These are phyloP conservation scores for Penicillium daleae DNA, from an alignment of 495 filamentous ascomycete genomes.

Conservation along the genomic window DNA sequence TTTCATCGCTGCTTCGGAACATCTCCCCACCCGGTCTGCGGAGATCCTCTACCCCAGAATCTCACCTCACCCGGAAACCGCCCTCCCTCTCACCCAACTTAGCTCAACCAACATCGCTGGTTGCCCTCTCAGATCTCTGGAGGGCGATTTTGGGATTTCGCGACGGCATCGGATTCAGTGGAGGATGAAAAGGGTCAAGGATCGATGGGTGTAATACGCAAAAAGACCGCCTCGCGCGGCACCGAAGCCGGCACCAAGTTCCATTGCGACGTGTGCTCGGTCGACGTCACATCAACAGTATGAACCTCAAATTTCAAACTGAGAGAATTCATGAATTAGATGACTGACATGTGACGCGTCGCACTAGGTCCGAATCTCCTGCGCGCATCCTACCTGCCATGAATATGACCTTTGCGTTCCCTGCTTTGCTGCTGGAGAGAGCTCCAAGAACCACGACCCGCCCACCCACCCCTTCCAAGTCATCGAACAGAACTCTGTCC, in stretches of 20 bases:
- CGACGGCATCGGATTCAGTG: slow-evolving; percentile 40
- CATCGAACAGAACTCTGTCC: slow-evolving; percentile 97
- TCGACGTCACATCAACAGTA: slow-evolving; percentile 95
- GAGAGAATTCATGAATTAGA: neutral
- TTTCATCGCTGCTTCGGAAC: slow-evolving; percentile 7
- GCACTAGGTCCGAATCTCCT: slow-evolving; percentile 86
- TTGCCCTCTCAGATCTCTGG: slow-evolving; percentile 40
- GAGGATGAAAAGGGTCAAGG: slow-evolving; percentile 48
- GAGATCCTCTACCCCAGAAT: slow-evolving; percentile 33
- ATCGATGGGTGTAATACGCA: slow-evolving; percentile 92
- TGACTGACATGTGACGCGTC: neutral
- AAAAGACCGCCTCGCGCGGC: slow-evolving; percentile 87
- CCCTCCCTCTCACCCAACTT: slow-evolving; percentile 15
- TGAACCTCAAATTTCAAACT: slow-evolving; percentile 24
- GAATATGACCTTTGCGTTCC: slow-evolving; percentile 98
- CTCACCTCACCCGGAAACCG: slow-evolving; percentile 22
- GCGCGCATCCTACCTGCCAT: slow-evolving; percentile 77
- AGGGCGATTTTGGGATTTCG: slow-evolving; percentile 37
- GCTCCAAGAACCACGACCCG: slow-evolving; percentile 81
- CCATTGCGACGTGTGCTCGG: slow-evolving; percentile 93
- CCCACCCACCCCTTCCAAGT: slow-evolving; percentile 85
- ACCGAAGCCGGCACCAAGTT: slow-evolving; percentile 93
- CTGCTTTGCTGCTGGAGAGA: slow-evolving; percentile 82
- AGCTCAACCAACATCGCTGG: slow-evolving; percentile 8
- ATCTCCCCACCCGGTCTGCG: slow-evolving; percentile 27